Evolutionary conservation across 208 protist species (phyloP).

Genomic region (Crithidia brevicula): DNA sequence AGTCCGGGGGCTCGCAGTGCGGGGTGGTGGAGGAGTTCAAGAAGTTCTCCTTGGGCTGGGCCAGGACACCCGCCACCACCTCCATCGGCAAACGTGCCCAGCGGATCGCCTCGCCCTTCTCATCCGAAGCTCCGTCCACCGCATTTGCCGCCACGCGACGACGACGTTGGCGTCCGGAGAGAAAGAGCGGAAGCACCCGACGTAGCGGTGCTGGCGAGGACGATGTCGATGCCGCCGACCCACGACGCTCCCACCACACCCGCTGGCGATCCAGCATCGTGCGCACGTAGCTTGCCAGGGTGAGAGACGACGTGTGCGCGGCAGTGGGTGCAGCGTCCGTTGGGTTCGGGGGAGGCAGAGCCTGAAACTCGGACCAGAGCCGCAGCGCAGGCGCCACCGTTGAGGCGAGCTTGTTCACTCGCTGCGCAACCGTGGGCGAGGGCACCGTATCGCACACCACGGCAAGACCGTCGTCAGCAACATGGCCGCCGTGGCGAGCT

Average conservation of each 20-base stretch:
- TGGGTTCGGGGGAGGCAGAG: background rate
- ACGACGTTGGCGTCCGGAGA: background rate
- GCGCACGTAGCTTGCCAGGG: constrained; percentile 20
- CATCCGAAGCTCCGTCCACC: background rate
- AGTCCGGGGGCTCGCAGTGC: constrained; percentile 76
- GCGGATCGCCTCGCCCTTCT: background rate
- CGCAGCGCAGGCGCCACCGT: constrained; percentile 10
- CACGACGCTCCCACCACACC: constrained; percentile 10
- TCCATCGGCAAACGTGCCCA: constrained; percentile 19
- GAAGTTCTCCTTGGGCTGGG: constrained; percentile 35
- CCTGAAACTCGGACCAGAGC: constrained; percentile 18
- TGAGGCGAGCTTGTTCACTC: constrained; percentile 4
- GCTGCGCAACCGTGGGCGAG: background rate
- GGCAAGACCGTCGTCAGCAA: constrained; percentile 1
- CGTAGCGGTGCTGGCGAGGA: background rate
- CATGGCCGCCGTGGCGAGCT: background rate
- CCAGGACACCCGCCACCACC: background rate
- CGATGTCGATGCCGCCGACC: background rate
- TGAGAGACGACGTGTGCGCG: background rate
- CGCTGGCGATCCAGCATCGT: constrained; percentile 15
- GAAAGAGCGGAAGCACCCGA: constrained; percentile 8
- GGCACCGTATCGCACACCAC: constrained; percentile 11
- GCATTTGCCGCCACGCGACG: background rate
- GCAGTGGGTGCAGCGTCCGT: background rate
- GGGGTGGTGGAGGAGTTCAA: constrained; percentile 58